Base-by-base conservation (phyloP, 2,329 filamentous ascomycete genomes). In the Trichoderma oligosporum region DNA sequence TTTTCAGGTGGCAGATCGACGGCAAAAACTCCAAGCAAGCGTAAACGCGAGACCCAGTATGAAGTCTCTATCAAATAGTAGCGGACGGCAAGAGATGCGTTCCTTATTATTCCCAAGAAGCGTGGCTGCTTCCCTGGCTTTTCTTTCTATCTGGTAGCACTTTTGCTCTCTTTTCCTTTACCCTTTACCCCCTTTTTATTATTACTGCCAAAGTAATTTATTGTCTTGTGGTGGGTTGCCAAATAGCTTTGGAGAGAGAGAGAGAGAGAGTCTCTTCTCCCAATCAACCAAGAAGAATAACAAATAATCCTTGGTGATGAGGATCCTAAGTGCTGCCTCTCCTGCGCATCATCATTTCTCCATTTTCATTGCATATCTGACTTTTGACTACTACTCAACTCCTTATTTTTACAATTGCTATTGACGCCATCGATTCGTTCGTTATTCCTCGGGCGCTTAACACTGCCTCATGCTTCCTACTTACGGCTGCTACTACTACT, bases 391-490 rank as follows among this genome's bases (percentile, higher is more conserved):
- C 27, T 33, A 18, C 3, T 52, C 29, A 12, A 29, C 44, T 35
- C 14, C 2, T 20, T 7, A 22, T 47, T 35, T 36, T 51, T n/a
- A n/a, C 48, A 35, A 42, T 52, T 42, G 14, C 36, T 33, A 52
- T 52, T 52, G 41, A 22, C 12, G n/a, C 48, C 36, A 25, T 41
- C 36, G 20, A 42, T 18, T 52, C 36, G 48, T 31, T 11, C 6
- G 38, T 20, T 14, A 27, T 31, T 18, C 14, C 36, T 31, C 16
- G 14, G 25, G 16, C 36, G 46, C 20, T 51, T 16, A 33, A 36
- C 54, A 57, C 54, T 51, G 54, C 54, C 54, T 49, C 54, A 12
- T 6, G 49, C 35, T 16, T 22, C 7, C 31, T 8, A 22, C 48
- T 41, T 31, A 33, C 29, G 14, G 31, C n/a, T n/a, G n/a, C n/a